Evolutionary conservation across 2,329 filamentous ascomycete genomes (phyloP).

Genomic region (Stemphylium beticola): DNA sequence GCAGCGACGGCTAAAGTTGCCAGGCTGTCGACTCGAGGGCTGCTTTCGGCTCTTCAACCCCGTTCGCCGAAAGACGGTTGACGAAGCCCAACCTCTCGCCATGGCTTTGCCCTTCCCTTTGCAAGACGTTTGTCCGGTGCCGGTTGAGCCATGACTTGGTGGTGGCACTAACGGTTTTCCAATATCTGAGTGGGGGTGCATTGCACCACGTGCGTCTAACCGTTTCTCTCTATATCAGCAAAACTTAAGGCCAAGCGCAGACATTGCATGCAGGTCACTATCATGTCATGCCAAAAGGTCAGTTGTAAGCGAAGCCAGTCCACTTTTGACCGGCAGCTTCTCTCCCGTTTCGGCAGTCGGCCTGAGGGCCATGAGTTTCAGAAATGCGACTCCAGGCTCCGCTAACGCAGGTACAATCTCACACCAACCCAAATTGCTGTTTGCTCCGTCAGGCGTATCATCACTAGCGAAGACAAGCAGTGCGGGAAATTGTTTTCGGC

Average conservation of each 20-base stretch:
- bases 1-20: slow-evolving; percentile 31
- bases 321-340: slow-evolving; percentile 30
- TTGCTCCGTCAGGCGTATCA: slow-evolving; percentile 42
- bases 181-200: slow-evolving; percentile 13
- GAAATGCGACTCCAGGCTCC: slow-evolving; percentile 28
- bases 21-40: slow-evolving; percentile 12
- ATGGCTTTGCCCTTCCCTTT: slow-evolving; percentile 14
- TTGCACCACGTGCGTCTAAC: slow-evolving; percentile 24
- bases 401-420: slow-evolving; percentile 48
- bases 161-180: slow-evolving; percentile 20
- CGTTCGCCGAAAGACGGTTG: slow-evolving; percentile 18
- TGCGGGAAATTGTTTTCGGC: slow-evolving; percentile 36
- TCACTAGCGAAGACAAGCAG: slow-evolving; percentile 12
- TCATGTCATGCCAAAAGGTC: slow-evolving; percentile 24
- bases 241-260: slow-evolving; percentile 21
- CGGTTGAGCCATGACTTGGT: slow-evolving; percentile 27
- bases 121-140: slow-evolving; percentile 13
- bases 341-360: slow-evolving; percentile 31
- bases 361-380: slow-evolving; percentile 41
- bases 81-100: slow-evolving; percentile 2
- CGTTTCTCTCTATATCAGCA: slow-evolving; percentile 22
- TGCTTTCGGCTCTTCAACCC: slow-evolving; percentile 7
- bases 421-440: slow-evolving; percentile 38
- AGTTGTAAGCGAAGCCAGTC: slow-evolving; percentile 28
- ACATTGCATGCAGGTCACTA: slow-evolving; percentile 14